phyloP scores from a whole-genome alignment of 768 basidiomycete genomes.

The Naematelia aurantialba region DNA sequence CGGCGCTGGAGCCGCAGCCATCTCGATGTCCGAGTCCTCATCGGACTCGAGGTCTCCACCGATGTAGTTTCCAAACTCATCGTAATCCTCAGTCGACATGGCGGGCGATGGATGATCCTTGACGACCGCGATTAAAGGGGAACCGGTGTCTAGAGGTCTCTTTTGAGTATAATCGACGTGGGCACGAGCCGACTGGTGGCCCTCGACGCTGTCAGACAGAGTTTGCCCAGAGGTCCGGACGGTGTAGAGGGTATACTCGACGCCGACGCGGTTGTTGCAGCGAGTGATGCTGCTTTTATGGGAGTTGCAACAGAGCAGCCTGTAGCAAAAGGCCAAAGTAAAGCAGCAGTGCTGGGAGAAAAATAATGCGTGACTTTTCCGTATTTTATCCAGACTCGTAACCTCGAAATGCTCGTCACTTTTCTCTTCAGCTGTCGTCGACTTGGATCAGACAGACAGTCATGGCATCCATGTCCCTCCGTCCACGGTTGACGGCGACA shows the following conservation, averaged over 20 bases:
- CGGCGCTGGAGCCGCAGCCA: conserved; percentile 44
- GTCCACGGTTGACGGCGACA: background rate
- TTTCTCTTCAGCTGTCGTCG: background rate
- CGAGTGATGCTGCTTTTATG: background rate
- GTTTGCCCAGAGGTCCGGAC: conserved; percentile 7
- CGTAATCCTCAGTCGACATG: conserved; percentile 51
- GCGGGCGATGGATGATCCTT: no score
- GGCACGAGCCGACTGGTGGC: background rate
- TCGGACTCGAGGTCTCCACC: conserved; percentile 84
- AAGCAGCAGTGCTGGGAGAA: background rate
- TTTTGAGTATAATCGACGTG: background rate
- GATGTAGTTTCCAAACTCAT: conserved; percentile 92
- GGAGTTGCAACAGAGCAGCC: background rate
- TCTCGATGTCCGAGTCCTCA: conserved; percentile 57
- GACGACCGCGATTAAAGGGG: background rate
- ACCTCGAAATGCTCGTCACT: background rate
- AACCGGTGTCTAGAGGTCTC: background rate
- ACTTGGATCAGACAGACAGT: background rate
- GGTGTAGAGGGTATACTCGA: conserved; percentile 10
- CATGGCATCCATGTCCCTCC: background rate
- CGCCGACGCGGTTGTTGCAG: conserved; percentile 33
- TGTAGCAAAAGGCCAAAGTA: background rate
- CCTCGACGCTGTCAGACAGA: background rate
- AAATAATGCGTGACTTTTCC: background rate
- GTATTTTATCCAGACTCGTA: background rate